These are phyloP conservation scores for Fusarium sp. DNA, from an alignment of 2,329 filamentous ascomycete genomes.

Conservation along the genomic window DNA sequence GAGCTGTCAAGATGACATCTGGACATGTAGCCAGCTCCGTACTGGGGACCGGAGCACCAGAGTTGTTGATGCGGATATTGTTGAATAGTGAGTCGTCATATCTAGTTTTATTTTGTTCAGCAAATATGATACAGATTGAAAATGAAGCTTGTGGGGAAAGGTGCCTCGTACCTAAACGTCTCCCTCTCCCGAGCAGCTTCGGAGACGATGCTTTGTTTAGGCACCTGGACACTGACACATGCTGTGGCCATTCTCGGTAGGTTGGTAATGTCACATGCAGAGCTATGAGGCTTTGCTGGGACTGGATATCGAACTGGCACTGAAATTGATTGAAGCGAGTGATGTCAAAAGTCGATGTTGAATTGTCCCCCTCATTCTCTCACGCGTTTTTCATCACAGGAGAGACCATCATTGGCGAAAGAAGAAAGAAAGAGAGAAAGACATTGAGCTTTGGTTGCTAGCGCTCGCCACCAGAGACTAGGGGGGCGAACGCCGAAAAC, in stretches of 20 bases:
- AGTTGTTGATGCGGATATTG: slow-evolving; percentile 45
- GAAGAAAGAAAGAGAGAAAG: neutral
- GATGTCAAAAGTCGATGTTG: neutral
- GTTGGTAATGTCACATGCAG: neutral
- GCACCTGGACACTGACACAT: slow-evolving; percentile 10
- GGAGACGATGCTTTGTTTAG: slow-evolving; percentile 32
- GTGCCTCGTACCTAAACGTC: slow-evolving; percentile 49
- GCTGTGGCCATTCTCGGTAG: slow-evolving; percentile 15
- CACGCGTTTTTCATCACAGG: slow-evolving; percentile 6
- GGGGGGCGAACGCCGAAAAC: slow-evolving; percentile 16
- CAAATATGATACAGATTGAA: neutral
- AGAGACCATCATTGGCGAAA: slow-evolving; percentile 4
- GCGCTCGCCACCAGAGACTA: slow-evolving; percentile 3
- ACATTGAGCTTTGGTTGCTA: neutral
- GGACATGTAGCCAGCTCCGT: slow-evolving; percentile 47
- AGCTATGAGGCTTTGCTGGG: neutral
- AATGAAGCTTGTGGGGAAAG: neutral
- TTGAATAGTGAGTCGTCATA: slow-evolving; percentile 27
- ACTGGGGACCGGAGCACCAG: slow-evolving; percentile 41
- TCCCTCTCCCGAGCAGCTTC: slow-evolving; percentile 51
- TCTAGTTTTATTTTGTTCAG: slow-evolving; percentile 5
- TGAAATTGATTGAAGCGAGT: neutral
- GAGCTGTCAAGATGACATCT: slow-evolving; percentile 60
- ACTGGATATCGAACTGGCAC: neutral
- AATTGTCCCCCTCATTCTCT: neutral